A percentile compares a stretch with the other conserved stretches of the same genome.
Evolutionary conservation across 768 basidiomycete species (phyloP).

Genomic region (Coprinopsis marcescibilis): DNA sequence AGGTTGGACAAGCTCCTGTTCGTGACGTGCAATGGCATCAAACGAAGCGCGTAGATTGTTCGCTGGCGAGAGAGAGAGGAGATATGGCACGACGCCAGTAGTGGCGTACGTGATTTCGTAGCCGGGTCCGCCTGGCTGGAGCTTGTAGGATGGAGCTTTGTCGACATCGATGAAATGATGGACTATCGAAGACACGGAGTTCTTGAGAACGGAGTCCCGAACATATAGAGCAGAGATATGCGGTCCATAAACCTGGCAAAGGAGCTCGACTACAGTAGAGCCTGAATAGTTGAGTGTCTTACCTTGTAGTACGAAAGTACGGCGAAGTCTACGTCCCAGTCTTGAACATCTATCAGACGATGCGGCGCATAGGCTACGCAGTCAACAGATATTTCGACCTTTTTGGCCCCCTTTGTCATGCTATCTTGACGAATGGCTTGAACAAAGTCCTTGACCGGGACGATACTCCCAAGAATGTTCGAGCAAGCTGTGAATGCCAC

Average conservation of each 20-base stretch:
- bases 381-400: slow-evolving; percentile 66
- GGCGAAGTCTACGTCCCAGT: slow-evolving; percentile 74
- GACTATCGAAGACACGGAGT: slow-evolving; percentile 51
- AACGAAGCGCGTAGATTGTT: slow-evolving; percentile 47
- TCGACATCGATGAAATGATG: slow-evolving; percentile 64
- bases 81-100: slow-evolving; percentile 57
- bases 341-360: slow-evolving; percentile 60
- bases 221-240: slow-evolving; percentile 66
- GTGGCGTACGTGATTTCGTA: slow-evolving; percentile 65
- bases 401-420: slow-evolving; percentile 43
- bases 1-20: slow-evolving; percentile 49
- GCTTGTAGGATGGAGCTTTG: slow-evolving; percentile 42
- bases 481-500: slow-evolving; percentile 72
- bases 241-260: slow-evolving; percentile 58
- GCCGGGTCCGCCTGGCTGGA: slow-evolving; percentile 70
- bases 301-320: slow-evolving; percentile 78
- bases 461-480: slow-evolving; percentile 65
- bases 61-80: slow-evolving; percentile 50
- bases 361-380: slow-evolving; percentile 81
- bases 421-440: slow-evolving; percentile 47
- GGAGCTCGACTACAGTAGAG: not conserved
- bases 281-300: not conserved
- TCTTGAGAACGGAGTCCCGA: slow-evolving; percentile 39
- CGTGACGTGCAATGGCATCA: slow-evolving; percentile 53
- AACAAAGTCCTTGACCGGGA: slow-evolving; percentile 55